Percentiles rank a stretch among this genome's conserved stretches.
Evolutionary conservation across 352 stramenopile species (phyloP).

Genomic region (Thalassiosira mediterranea): DNA sequence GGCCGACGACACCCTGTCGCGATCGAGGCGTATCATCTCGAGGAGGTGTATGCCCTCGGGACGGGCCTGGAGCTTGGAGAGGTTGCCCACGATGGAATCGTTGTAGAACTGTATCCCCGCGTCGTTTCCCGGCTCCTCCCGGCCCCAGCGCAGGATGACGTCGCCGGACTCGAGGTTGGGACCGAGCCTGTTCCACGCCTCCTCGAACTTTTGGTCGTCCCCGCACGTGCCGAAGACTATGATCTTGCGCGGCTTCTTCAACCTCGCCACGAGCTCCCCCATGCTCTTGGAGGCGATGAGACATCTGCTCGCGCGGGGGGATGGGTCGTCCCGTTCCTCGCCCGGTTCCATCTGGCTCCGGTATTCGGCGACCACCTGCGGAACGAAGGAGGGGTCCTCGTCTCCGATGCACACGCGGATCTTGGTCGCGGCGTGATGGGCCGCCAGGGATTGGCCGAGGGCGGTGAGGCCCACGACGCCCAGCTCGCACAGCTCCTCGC

Average conservation of each 20-base stretch:
- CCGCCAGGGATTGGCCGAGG: constrained; percentile 43
- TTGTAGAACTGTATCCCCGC: constrained; percentile 28
- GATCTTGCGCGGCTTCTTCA: constrained; percentile 37
- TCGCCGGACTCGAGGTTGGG: constrained; percentile 28
- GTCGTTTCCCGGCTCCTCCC: constrained; percentile 23
- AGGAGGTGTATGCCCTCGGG: constrained; percentile 34
- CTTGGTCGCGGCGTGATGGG: constrained; percentile 39
- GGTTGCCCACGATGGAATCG: constrained; percentile 30
- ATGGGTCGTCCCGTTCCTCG: neutral
- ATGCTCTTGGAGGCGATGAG: constrained; percentile 30
- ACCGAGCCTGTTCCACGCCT: constrained; percentile 34
- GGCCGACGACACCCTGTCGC: constrained; percentile 11
- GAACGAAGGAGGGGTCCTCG: constrained; percentile 37
- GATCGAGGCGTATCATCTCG: constrained; percentile 49
- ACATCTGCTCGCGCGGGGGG: constrained; percentile 20
- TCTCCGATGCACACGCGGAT: constrained; percentile 39
- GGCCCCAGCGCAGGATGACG: constrained; percentile 46
- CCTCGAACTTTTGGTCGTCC: constrained; percentile 33
- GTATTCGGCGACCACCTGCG: constrained; percentile 42
- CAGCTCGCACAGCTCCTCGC: constrained; percentile 37
- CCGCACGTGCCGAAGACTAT: constrained; percentile 44
- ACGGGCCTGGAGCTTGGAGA: constrained; percentile 35
- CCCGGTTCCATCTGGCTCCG: constrained; percentile 10
- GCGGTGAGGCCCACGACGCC: constrained; percentile 41
- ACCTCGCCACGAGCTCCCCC: constrained; percentile 21